Evolutionary conservation across 352 stramenopile species (phyloP).

Genomic region (Phytopythium delawarense): DNA sequence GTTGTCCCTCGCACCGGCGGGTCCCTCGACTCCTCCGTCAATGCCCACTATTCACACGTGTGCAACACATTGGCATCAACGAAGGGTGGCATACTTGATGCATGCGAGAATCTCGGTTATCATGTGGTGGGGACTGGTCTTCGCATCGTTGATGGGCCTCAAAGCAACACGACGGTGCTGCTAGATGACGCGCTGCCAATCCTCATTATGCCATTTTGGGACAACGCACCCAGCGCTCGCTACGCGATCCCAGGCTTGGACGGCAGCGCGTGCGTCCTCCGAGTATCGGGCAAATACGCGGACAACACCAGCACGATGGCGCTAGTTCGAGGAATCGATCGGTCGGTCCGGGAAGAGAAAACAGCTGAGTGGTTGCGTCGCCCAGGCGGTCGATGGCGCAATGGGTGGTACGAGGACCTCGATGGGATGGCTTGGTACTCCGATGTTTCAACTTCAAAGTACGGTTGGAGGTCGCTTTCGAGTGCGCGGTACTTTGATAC

Average conservation of each 20-base stretch:
- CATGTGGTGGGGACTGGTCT: neutral
- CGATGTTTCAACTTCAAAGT: slow-evolving; percentile 13
- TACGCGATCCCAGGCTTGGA: slow-evolving; percentile 1
- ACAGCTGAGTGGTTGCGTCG: slow-evolving; percentile 18
- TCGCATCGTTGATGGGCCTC: neutral
- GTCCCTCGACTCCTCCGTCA: neutral
- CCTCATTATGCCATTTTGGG: slow-evolving; percentile 3
- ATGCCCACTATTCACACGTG: neutral
- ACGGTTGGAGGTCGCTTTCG: slow-evolving; percentile 3
- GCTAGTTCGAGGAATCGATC: slow-evolving; percentile 15
- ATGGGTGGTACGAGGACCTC: slow-evolving; percentile 26
- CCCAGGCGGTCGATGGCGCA: slow-evolving; percentile 15
- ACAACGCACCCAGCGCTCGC: slow-evolving; percentile 3
- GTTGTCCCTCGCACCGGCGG: neutral
- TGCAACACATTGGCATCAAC: neutral
- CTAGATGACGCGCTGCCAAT: neutral
- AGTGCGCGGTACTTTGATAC: slow-evolving; percentile 11
- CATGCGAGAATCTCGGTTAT: neutral
- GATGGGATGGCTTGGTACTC: slow-evolving; percentile 25
- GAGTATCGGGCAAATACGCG: neutral
- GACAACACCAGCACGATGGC: slow-evolving; percentile 5
- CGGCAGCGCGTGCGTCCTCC: slow-evolving; percentile 1
- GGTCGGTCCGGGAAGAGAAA: slow-evolving; percentile 18
- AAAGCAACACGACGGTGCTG: neutral
- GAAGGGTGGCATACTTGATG: neutral